These are phyloP conservation scores for Kluyveromyces nonfermentans DNA, from an alignment of 805 yeast species.

Conservation along the genomic window DNA sequence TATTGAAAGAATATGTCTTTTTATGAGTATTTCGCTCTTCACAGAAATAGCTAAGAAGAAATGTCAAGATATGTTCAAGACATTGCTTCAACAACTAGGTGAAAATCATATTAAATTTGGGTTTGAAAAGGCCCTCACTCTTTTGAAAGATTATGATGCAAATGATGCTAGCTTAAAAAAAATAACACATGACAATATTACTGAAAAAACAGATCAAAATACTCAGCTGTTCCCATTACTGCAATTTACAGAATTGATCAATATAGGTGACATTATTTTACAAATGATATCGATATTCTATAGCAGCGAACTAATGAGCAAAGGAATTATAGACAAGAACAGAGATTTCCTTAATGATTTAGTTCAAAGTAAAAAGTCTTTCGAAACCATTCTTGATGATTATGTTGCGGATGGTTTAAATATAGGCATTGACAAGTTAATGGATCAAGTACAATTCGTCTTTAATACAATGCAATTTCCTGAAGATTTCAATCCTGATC, in stretches of 20 bases:
- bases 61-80: constrained; percentile 58
- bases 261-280: constrained; percentile 83
- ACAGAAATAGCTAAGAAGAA: constrained; percentile 20
- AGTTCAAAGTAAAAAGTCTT: constrained; percentile 66
- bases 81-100: constrained; percentile 53
- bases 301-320: constrained; percentile 63
- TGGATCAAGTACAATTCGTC: constrained; percentile 66
- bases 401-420: constrained; percentile 89
- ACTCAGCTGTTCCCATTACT: constrained; percentile 70
- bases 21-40: constrained; percentile 30
- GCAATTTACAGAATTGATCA: constrained; percentile 81
- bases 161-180: constrained; percentile 28
- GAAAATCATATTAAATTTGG: constrained; percentile 75
- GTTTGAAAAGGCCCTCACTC: constrained; percentile 66
- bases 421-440: constrained; percentile 81
- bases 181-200: constrained; percentile 26
- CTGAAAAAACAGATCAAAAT: constrained; percentile 9
- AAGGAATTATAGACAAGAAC: constrained; percentile 51
- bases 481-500: constrained; percentile 51
- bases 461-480: constrained; percentile 47
- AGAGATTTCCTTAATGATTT: constrained; percentile 71
- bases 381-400: constrained; percentile 76
- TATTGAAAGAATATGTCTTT: constrained; percentile 47
- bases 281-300: constrained; percentile 90
- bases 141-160: constrained; percentile 67